Conservation (phyloP, 202 grass and related monocot genomes). For the Hordeum pubiflorum region DNA sequence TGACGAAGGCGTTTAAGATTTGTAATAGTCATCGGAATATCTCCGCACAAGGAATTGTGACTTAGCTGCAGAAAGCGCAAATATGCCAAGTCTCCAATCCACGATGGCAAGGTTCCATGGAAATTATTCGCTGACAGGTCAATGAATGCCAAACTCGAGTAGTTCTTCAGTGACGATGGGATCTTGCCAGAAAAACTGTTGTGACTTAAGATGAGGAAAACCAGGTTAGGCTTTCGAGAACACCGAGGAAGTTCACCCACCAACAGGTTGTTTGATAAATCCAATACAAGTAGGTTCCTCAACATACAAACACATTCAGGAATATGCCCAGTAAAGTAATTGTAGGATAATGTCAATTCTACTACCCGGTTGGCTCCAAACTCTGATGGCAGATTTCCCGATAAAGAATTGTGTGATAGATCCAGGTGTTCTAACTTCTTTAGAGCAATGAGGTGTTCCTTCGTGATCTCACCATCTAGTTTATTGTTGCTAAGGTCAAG, state of each 20-base stretch:
- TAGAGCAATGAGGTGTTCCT: neutral
- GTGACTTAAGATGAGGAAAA: neutral
- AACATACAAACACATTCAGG: neutral
- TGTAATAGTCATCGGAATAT: conserved; percentile 15
- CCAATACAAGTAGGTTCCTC: neutral
- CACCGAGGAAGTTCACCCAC: neutral
- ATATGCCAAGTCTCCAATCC: conserved; percentile 2
- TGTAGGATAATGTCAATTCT: neutral
- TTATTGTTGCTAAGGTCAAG: neutral
- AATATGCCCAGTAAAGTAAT: neutral
- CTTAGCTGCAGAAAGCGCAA: neutral
- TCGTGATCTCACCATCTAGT: neutral
- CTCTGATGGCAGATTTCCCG: neutral
- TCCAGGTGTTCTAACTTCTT: neutral
- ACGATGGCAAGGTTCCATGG: neutral
- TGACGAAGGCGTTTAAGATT: neutral
- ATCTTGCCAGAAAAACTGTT: neutral
- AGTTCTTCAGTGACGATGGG: neutral
- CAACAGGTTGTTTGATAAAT: neutral
- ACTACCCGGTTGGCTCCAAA: neutral
- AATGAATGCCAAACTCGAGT: neutral
- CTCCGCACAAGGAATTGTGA: conserved; percentile 25
- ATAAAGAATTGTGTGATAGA: neutral
- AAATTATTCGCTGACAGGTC: conserved; percentile 30
- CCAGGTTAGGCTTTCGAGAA: neutral